Evolutionary conservation across 2,329 filamentous ascomycete genomes (phyloP).

Genomic region (Fusarium pseudonygamai): DNA sequence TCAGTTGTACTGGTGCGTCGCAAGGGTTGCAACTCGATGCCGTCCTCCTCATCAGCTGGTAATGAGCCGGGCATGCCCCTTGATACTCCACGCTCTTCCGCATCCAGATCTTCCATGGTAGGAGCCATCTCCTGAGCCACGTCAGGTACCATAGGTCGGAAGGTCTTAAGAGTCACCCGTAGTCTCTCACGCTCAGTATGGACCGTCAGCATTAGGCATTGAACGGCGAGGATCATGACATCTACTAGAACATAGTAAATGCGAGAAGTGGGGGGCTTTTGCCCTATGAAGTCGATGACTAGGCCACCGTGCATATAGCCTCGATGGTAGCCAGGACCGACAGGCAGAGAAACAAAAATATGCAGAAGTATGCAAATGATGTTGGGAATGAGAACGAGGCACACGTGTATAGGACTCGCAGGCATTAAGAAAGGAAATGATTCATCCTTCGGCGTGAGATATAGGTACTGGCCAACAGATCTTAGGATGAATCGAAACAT

Average conservation of each 20-base stretch:
- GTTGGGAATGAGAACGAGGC: conserved; percentile 67
- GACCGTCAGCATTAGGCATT: conserved; percentile 72
- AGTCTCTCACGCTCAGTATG: conserved; percentile 69
- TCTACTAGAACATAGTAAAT: conserved; percentile 66
- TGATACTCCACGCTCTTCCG: conserved; percentile 64
- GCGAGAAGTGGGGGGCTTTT: conserved; percentile 68
- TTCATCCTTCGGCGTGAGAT: conserved; percentile 70
- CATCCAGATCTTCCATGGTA: conserved; percentile 61
- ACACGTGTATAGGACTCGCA: conserved; percentile 65
- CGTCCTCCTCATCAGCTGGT: conserved; percentile 50
- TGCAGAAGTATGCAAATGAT: conserved; percentile 69
- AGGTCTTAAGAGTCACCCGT: conserved; percentile 57
- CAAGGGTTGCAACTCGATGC: conserved; percentile 57
- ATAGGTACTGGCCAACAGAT: conserved; percentile 67
- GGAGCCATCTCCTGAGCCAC: conserved; percentile 42
- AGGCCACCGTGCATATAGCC: conserved; percentile 75
- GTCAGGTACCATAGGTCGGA: conserved; percentile 47
- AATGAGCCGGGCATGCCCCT: conserved; percentile 51
- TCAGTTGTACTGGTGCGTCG: conserved; percentile 37
- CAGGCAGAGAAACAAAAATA: conserved; percentile 62
- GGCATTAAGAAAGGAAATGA: conserved; percentile 64
- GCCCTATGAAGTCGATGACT: conserved; percentile 74
- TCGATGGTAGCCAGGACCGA: conserved; percentile 67
- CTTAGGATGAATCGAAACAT: conserved; percentile 70
- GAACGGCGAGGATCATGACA: conserved; percentile 63